Evolutionary conservation across 768 basidiomycete species (phyloP).

Genomic region (Amanita rimosa): DNA sequence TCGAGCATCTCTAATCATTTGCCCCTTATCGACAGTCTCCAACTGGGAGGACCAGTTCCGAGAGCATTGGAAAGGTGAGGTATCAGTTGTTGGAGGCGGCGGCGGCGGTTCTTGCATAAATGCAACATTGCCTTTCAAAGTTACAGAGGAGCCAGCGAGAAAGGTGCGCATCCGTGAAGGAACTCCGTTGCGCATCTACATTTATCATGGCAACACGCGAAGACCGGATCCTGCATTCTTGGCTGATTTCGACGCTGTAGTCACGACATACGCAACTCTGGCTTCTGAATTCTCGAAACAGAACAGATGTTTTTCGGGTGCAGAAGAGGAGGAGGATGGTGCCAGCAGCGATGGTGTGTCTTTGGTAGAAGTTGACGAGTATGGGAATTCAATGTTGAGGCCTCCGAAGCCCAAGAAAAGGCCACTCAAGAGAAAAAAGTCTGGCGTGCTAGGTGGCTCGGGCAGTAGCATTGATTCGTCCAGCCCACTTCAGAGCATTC

Average conservation of each 20-base stretch:
- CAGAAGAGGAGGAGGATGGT: slow-evolving; percentile 60
- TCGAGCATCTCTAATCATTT: slow-evolving; percentile 91
- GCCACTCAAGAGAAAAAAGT: slow-evolving; percentile 57
- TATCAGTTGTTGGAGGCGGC: slow-evolving; percentile 70
- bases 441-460: slow-evolving; percentile 15
- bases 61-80: slow-evolving; percentile 92
- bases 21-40: slow-evolving; percentile 90
- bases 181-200: slow-evolving; percentile 68
- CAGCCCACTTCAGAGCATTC: slow-evolving; percentile 85
- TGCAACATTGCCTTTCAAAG: slow-evolving; percentile 18
- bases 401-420: slow-evolving; percentile 57
- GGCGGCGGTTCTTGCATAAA: slow-evolving; percentile 33
- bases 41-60: slow-evolving; percentile 99
- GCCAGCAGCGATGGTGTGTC: slow-evolving; percentile 54
- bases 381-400: slow-evolving; percentile 51
- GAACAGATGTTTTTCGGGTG: slow-evolving; percentile 44
- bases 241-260: slow-evolving; percentile 92
- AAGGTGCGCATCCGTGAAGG: slow-evolving; percentile 31
- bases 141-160: slow-evolving; percentile 22
- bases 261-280: slow-evolving; percentile 94
- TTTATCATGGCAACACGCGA: slow-evolving; percentile 91
- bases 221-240: slow-evolving; percentile 79
- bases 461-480: slow-evolving; percentile 32
- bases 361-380: slow-evolving; percentile 54
- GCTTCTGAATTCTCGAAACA: slow-evolving; percentile 95